A percentile compares a stretch with the other conserved stretches of the same genome.
These are phyloP conservation scores for Staphylotrichum longicolle DNA, from an alignment of 495 filamentous ascomycete species.

Conservation along the genomic window DNA sequence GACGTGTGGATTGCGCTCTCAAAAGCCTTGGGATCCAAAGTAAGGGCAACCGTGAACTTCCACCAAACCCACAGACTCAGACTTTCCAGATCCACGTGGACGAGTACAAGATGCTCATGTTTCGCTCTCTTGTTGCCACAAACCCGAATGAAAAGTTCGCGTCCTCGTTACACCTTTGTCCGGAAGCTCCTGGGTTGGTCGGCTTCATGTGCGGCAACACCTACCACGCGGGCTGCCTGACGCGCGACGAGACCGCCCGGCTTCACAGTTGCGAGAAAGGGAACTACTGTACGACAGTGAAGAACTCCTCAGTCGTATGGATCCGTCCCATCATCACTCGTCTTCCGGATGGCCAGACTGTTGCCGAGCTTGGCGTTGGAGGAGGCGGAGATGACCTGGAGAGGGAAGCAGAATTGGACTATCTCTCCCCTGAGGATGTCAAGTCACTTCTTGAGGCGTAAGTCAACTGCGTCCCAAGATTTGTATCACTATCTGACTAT, in stretches of 20 bases:
- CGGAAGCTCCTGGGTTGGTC: conserved; percentile 64
- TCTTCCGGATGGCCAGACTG: conserved; percentile 52
- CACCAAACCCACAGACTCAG: conserved; percentile 5
- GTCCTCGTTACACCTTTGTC: conserved; percentile 41
- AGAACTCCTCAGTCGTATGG: conserved; percentile 60
- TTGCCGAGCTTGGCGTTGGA: conserved; percentile 73
- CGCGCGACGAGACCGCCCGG: conserved; percentile 58
- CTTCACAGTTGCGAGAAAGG: conserved; percentile 86
- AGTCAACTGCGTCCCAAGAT: conserved; percentile 17
- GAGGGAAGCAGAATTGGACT: conserved; percentile 61
- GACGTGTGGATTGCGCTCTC: conserved; percentile 87
- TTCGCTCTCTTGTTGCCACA: conserved; percentile 57
- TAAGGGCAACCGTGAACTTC: conserved; percentile 27
- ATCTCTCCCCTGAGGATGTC: conserved; percentile 48
- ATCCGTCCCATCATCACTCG: conserved; percentile 74
- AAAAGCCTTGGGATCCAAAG: conserved; percentile 62
- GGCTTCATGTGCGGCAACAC: conserved; percentile 78
- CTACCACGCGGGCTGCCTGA: conserved; percentile 67
- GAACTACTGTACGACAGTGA: conserved; percentile 57
- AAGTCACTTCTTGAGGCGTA: conserved; percentile 48
- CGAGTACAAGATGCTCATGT: conserved; percentile 72
- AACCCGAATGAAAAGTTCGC: conserved; percentile 32
- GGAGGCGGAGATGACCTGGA: conserved; percentile 75
- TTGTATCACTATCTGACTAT: neutral
- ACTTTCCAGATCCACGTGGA: conserved; percentile 71